phyloP scores from a whole-genome alignment of 1,284 basidiomycete species.

The Tylopilus microsporus region DNA sequence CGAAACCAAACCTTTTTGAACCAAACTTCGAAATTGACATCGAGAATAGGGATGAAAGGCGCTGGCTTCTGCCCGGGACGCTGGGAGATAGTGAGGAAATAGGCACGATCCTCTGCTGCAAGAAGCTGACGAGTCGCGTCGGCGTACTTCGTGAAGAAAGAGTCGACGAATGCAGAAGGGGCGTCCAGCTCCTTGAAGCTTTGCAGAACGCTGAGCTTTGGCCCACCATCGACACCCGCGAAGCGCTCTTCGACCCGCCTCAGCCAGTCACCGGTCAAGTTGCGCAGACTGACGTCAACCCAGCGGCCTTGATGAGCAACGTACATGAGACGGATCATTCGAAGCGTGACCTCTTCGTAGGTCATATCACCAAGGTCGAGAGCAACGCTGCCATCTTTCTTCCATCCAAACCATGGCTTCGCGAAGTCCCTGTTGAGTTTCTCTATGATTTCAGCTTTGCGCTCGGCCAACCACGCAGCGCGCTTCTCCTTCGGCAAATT shows the following conservation, averaged over 20 bases:
- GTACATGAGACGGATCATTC: constrained; percentile 92
- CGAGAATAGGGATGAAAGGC: constrained; percentile 97
- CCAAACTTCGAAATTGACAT: constrained; percentile 92
- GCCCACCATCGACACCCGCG: constrained; percentile 80
- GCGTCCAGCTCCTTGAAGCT: constrained; percentile 83
- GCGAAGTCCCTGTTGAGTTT: constrained; percentile 94
- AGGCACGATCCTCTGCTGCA: constrained; percentile 92
- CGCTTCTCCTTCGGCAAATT: constrained; percentile 94
- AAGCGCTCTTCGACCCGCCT: constrained; percentile 96
- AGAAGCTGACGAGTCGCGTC: constrained; percentile 82
- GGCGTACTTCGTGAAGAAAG: constrained; percentile 84
- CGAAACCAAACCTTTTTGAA: constrained; percentile 80
- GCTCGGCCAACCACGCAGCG: constrained; percentile 79
- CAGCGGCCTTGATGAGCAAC: constrained; percentile 88
- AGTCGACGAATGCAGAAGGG: constrained; percentile 71
- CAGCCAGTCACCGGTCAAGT: constrained; percentile 95
- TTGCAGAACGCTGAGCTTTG: constrained; percentile 86
- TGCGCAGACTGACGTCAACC: constrained; percentile 92
- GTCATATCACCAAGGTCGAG: constrained; percentile 95
- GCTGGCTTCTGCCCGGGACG: constrained; percentile 97
- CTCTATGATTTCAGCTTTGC: constrained; percentile 83
- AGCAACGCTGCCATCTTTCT: constrained; percentile 83
- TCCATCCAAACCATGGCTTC: constrained; percentile 96
- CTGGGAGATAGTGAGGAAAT: constrained; percentile 92
- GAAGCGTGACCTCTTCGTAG: constrained; percentile 91